A percentile compares a stretch with the other conserved stretches of the same genome.
phyloP scores from a whole-genome alignment of 2,329 filamentous ascomycete genomes.

The Claviceps humidiphila region DNA sequence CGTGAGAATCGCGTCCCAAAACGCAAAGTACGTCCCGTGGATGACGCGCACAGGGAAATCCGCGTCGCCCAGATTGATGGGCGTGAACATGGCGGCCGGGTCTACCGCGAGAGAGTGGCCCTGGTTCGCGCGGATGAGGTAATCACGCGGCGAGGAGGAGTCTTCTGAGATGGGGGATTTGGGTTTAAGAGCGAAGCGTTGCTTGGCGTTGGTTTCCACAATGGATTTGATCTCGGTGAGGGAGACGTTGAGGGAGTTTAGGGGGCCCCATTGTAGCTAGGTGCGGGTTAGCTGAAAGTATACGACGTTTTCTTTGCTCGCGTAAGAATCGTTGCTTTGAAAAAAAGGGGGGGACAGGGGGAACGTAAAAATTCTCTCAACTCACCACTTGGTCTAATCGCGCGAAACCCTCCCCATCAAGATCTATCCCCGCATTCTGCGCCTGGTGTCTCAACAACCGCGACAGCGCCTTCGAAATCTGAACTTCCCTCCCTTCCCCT shows the following conservation, averaged over 20 bases:
- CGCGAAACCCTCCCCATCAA: constrained; percentile 48
- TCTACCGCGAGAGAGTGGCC: constrained; percentile 75
- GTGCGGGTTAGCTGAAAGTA: background rate
- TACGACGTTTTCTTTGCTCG: no score
- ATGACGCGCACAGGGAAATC: constrained; percentile 57
- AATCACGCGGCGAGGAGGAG: constrained; percentile 45
- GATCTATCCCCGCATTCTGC: constrained; percentile 38
- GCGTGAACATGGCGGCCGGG: constrained; percentile 55
- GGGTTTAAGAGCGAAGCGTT: constrained; percentile 71
- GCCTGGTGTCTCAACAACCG: constrained; percentile 43
- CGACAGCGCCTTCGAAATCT: constrained; percentile 41
- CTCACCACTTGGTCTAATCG: constrained; percentile 45
- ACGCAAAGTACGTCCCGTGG: constrained; percentile 78
- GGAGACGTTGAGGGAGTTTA: constrained; percentile 59
- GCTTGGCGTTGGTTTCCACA: constrained; percentile 71
- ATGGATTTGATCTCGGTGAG: constrained; percentile 58
- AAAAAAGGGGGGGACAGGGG: background rate
- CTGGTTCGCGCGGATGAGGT: constrained; percentile 88
- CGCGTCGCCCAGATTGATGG: constrained; percentile 44
- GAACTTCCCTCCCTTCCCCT: constrained; percentile 27
- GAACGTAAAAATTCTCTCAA: constrained; percentile 10
- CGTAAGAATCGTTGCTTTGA: no score
- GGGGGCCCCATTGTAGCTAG: constrained; percentile 39
- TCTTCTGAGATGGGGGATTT: constrained; percentile 14
- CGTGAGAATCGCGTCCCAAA: constrained; percentile 63